A percentile compares a stretch with the other conserved stretches of the same genome.
These are phyloP conservation scores for Termitomyces sp. DNA, from an alignment of 768 basidiomycete genomes.

Conservation along the genomic window DNA sequence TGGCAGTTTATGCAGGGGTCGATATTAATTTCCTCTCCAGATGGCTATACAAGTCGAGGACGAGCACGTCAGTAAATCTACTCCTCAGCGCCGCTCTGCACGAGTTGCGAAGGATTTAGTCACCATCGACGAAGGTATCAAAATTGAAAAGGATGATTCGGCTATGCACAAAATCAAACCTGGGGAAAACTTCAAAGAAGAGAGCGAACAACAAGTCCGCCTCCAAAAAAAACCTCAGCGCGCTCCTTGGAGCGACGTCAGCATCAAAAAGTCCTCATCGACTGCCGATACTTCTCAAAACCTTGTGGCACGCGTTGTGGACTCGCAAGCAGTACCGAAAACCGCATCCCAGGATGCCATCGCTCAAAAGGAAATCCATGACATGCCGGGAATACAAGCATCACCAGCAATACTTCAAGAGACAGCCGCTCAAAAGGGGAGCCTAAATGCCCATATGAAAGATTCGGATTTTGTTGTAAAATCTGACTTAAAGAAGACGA, in stretches of 20 bases:
- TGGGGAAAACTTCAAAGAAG: background rate
- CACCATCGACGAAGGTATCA: background rate
- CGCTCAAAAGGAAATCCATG: background rate
- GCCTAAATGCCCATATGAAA: background rate
- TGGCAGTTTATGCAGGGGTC: background rate
- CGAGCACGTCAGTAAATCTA: background rate
- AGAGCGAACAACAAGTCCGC: background rate
- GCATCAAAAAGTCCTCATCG: slow-evolving; percentile 4
- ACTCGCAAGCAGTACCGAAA: background rate
- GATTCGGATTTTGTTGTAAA: background rate
- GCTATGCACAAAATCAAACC: background rate
- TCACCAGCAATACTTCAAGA: background rate
- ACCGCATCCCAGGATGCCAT: background rate
- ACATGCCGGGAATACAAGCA: background rate
- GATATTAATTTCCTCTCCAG: background rate
- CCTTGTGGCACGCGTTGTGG: background rate
- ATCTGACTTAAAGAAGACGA: background rate
- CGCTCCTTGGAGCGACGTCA: slow-evolving; percentile 4
- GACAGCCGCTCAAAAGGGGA: background rate
- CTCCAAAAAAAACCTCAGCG: slow-evolving; percentile 1
- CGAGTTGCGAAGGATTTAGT: slow-evolving; percentile 1
- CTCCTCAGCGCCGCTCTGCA: slow-evolving; percentile 9
- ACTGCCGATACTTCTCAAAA: background rate
- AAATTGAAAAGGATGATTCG: background rate
- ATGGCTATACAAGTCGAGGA: background rate